Conservation (phyloP, 2,329 filamentous ascomycete species). For the Chaetomiaceae sp. region DNA sequence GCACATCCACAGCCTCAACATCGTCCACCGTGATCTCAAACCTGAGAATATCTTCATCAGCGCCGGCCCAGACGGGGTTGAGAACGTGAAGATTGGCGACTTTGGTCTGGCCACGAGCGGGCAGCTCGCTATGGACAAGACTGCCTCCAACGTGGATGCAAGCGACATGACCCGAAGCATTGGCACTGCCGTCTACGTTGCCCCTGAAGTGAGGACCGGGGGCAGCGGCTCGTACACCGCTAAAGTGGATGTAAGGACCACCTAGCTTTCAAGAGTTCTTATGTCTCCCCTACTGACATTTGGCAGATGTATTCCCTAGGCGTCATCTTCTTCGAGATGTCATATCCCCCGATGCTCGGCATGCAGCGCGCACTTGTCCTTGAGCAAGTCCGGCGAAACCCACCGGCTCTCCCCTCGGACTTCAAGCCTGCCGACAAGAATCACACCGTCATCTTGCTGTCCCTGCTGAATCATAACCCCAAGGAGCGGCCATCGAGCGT, state of each 20-base stretch:
- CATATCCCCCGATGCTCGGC: conserved; percentile 58
- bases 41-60: conserved; percentile 95
- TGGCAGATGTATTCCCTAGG: conserved; percentile 87
- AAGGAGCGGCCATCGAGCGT: conserved; percentile 76
- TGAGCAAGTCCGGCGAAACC: conserved; percentile 61
- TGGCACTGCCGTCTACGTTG: conserved; percentile 84
- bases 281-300: conserved; percentile 12
- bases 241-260: conserved; percentile 73
- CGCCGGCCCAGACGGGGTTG: conserved; percentile 63
- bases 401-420: conserved; percentile 65
- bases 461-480: conserved; percentile 76
- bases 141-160: conserved; percentile 40
- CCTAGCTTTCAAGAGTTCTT: neutral
- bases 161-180: conserved; percentile 67
- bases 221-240: conserved; percentile 76
- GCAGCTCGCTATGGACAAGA: conserved; percentile 63
- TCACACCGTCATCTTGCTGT: conserved; percentile 73
- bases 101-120: conserved; percentile 92
- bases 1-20: conserved; percentile 84
- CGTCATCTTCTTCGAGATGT: conserved; percentile 99
- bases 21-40: conserved; percentile 94
- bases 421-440: conserved; percentile 68
- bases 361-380: conserved; percentile 64
- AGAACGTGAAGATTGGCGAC: conserved; percentile 93
- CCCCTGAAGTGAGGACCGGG: conserved; percentile 79